Conservation (phyloP, 805 yeast species). For the Metschnikowia santaceciliae region DNA sequence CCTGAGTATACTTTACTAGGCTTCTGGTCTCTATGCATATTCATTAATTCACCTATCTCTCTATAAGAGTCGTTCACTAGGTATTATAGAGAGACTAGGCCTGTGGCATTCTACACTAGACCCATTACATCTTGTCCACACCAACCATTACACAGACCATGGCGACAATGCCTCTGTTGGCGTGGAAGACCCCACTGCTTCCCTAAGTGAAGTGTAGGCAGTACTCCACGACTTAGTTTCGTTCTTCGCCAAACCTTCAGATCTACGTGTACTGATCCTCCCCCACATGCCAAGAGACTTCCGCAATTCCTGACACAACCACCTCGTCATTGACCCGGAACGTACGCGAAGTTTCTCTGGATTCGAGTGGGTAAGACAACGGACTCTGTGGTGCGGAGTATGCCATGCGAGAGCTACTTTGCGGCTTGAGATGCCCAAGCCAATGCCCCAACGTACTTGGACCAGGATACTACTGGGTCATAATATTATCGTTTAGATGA, state of each 20-base stretch:
- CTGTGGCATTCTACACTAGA: too few species aligned
- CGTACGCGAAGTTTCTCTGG: conserved; percentile 7
- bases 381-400: conserved; percentile 16
- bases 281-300: conserved; percentile 3
- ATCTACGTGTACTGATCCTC: conserved; percentile 15
- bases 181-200: conserved; percentile 62
- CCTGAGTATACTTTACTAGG: too few species aligned
- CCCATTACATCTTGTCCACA: too few species aligned
- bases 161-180: conserved; percentile 48
- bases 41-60: too few species aligned
- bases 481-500: too few species aligned
- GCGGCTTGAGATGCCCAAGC: conserved; percentile 9
- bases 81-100: too few species aligned
- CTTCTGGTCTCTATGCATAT: too few species aligned
- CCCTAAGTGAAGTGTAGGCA: conserved; percentile 88
- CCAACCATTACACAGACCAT: conserved; percentile 19
- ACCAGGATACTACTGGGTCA: not conserved
- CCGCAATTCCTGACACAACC: conserved; percentile 5
- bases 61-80: too few species aligned
- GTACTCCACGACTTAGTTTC: conserved; percentile 86
- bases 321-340: conserved; percentile 2
- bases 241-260: conserved; percentile 68
- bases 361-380: conserved; percentile 4
- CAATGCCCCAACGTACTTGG: conserved; percentile 6
- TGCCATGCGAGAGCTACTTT: conserved; percentile 11